Evolutionary conservation across 805 yeast genomes (phyloP).

Genomic region (Metschnikowia proteae): DNA sequence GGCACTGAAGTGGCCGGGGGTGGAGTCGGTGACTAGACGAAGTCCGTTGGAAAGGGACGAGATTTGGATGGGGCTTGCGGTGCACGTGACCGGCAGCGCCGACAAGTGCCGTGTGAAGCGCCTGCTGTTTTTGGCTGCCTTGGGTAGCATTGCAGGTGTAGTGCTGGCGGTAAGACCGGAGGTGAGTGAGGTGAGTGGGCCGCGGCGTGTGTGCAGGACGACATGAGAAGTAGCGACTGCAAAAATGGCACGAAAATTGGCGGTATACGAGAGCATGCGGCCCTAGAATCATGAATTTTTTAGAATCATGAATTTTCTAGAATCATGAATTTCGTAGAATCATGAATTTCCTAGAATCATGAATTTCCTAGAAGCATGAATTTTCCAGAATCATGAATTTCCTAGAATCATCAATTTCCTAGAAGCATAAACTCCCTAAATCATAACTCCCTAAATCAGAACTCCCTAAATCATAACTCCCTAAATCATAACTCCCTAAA

Average conservation of each 20-base stretch:
- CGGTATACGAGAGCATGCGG: too few species aligned
- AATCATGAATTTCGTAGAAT: too few species aligned
- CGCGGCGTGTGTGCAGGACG: too few species aligned
- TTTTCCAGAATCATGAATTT: too few species aligned
- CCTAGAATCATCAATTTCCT: too few species aligned
- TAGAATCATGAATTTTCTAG: too few species aligned
- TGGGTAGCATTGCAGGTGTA: neutral
- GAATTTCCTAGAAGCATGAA: too few species aligned
- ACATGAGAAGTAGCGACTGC: too few species aligned
- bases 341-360: too few species aligned
- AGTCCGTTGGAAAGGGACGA: slow-evolving; percentile 67
- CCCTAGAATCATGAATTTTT: too few species aligned
- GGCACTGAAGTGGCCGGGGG: slow-evolving; percentile 89
- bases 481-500: neutral
- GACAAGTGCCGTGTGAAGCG: neutral
- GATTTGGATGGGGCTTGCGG: slow-evolving; percentile 20
- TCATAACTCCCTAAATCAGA: neutral
- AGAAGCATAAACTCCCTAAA: neutral
- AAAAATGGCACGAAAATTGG: too few species aligned
- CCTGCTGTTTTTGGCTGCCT: neutral
- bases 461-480: neutral
- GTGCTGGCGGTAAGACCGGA: neutral
- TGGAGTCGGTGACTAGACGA: slow-evolving; percentile 75
- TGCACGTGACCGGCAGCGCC: neutral
- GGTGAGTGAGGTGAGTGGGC: neutral